Conservation (phyloP, 495 filamentous ascomycete genomes). For the Daldinia grandis region DNA sequence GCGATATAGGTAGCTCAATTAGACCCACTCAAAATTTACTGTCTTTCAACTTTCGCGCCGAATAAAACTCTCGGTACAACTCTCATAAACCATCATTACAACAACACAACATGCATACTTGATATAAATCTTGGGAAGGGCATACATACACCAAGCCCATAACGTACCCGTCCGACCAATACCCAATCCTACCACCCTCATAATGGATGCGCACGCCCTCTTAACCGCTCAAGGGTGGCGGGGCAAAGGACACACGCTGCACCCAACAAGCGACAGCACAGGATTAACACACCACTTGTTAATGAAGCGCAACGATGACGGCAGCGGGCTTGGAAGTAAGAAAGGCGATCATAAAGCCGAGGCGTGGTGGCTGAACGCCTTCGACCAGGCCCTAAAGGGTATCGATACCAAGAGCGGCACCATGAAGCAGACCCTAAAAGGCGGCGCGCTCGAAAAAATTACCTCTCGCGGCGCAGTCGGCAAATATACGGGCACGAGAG, state of each 20-base stretch:
- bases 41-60: constrained; percentile 6
- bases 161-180: neutral
- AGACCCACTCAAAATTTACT: constrained; percentile 29
- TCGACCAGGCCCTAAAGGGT: constrained; percentile 78
- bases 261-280: constrained; percentile 68
- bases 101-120: constrained; percentile 3
- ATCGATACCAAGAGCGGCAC: constrained; percentile 64
- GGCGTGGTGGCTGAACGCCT: constrained; percentile 84
- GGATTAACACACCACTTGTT: constrained; percentile 75
- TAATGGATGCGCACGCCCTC: constrained; percentile 74
- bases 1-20: neutral
- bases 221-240: constrained; percentile 82
- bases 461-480: constrained; percentile 51
- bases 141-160: neutral
- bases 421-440: constrained; percentile 59
- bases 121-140: neutral
- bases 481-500: constrained; percentile 59
- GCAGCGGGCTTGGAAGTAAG: constrained; percentile 74
- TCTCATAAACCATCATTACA: neutral
- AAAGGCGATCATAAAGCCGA: constrained; percentile 68
- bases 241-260: constrained; percentile 76
- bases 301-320: constrained; percentile 72
- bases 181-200: neutral
- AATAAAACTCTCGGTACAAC: constrained; percentile 5
- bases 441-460: constrained; percentile 62